Percentiles rank a stretch among this genome's conserved stretches.
Conservation (phyloP, 2,329 filamentous ascomycete species). For the Arthrobotrys pseudoclavata region DNA sequence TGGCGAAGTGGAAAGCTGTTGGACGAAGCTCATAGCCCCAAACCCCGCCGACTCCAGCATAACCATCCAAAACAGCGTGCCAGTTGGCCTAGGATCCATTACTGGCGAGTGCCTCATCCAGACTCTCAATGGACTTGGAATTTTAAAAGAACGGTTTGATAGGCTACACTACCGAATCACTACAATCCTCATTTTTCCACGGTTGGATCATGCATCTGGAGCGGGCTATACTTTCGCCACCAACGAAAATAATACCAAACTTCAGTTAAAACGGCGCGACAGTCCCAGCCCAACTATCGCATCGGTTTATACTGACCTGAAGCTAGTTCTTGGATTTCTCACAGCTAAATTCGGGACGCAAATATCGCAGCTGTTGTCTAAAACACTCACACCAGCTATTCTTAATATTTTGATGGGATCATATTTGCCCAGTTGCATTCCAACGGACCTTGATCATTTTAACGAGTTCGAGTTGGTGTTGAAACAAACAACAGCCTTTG, state of each 20-base stretch:
- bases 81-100: constrained; percentile 70
- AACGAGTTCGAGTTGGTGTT: constrained; percentile 78
- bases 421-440: constrained; percentile 83
- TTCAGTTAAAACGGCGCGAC: constrained; percentile 32
- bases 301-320: constrained; percentile 67
- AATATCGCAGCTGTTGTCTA: constrained; percentile 73
- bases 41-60: constrained; percentile 73
- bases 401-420: constrained; percentile 76
- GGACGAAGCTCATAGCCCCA: constrained; percentile 77
- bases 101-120: constrained; percentile 75
- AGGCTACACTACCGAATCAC: constrained; percentile 62
- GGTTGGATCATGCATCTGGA: constrained; percentile 56
- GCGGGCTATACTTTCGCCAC: constrained; percentile 64
- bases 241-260: constrained; percentile 63
- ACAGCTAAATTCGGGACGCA: constrained; percentile 69
- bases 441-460: constrained; percentile 79
- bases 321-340: constrained; percentile 70
- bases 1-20: constrained; percentile 73
- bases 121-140: constrained; percentile 73
- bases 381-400: constrained; percentile 78
- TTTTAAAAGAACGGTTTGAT: constrained; percentile 67
- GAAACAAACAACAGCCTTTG: constrained; percentile 76
- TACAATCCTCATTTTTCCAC: constrained; percentile 61
- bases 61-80: constrained; percentile 70
- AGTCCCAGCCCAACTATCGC: constrained; percentile 61